phyloP scores from a whole-genome alignment of 2,329 filamentous ascomycete genomes.

The Microascus cirrosus region DNA sequence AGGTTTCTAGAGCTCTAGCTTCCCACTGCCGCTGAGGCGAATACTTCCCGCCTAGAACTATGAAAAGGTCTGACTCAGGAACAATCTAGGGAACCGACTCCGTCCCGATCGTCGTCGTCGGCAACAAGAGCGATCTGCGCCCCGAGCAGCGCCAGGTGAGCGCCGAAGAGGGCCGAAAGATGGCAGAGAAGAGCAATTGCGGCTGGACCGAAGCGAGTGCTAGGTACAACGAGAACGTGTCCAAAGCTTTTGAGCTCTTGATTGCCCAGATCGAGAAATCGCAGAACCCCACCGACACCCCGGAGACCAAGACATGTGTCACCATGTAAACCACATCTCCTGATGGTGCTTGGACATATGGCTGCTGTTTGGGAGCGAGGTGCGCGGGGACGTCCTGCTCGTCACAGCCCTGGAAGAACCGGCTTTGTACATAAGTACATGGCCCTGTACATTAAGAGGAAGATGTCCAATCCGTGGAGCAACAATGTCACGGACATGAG shows the following conservation, averaged over 20 bases:
- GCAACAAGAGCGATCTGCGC: slow-evolving; percentile 91
- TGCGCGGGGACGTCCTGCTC: neutral
- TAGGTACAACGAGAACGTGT: slow-evolving; percentile 87
- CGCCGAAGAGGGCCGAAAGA: slow-evolving; percentile 70
- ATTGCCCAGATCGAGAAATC: slow-evolving; percentile 92
- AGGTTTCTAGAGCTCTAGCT: neutral
- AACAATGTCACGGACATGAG: neutral
- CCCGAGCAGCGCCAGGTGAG: slow-evolving; percentile 89
- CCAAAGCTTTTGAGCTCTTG: slow-evolving; percentile 85
- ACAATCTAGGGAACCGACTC: slow-evolving; percentile 69
- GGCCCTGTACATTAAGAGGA: neutral
- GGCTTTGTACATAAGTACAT: neutral
- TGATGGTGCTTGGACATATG: neutral
- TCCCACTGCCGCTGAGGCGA: neutral
- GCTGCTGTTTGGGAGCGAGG: neutral
- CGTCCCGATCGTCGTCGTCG: slow-evolving; percentile 88
- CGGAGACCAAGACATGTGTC: slow-evolving; percentile 67
- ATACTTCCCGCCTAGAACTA: neutral
- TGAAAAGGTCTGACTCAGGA: neutral
- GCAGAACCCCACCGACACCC: slow-evolving; percentile 77
- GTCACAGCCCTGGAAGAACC: neutral
- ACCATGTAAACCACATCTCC: slow-evolving; percentile 58
- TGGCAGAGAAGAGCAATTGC: slow-evolving; percentile 80
- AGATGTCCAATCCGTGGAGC: neutral
- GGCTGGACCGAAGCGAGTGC: slow-evolving; percentile 93